Evolutionary conservation across 306 rosid genomes (phyloP), one percentile per base, ranked within the genome.

Genomic region (Adenanthera pavonina): DNA sequence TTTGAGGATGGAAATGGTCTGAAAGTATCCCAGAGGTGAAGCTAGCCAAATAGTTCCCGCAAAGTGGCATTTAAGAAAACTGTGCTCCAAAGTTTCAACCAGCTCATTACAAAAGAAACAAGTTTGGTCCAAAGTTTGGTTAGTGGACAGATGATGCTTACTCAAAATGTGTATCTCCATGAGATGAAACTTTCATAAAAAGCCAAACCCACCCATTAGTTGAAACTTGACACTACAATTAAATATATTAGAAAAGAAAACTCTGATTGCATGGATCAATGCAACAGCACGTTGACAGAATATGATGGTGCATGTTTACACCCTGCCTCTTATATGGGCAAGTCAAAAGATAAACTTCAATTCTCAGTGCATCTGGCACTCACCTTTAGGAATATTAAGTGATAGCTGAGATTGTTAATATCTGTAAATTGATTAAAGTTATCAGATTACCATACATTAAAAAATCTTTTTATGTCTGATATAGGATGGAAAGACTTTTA

Each of bases 261-360:
- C 44, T 49, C 20, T 61, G 7, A 76, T 61, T 46, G 59, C 59
- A 46, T 47, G 40, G 47, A 46, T 47, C 77, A 70, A 70, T 34
- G 61, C 5, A 54, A 7, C 17, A 41, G 57, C 54, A 34, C 4
- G 16, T 56, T 60, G 66, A 14, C 66, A 60, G 16, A 60, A 60
- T 25, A 15, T 60, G 38, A 17, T 14, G 20, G 15, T 64, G 20
- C 46, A 64, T 35, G 46, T 47, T 47, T 11, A 20, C n/a, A 46
- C 19, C 38, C 16, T 70, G n/a, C 19, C 40, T 12, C 36, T 49
- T 7, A 20, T 33, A 72, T 72, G 15, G 15, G 30, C 46, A 48
- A 72, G 61, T 14, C 61, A 47, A 49, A 47, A 72, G 11, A 41
- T 70, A 34, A 71, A 25, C 20, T 56, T 56, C 54, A 78, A 40